Evolutionary conservation across 2,329 filamentous ascomycete species (phyloP).

Genomic region (Chaetomiaceae sp.): DNA sequence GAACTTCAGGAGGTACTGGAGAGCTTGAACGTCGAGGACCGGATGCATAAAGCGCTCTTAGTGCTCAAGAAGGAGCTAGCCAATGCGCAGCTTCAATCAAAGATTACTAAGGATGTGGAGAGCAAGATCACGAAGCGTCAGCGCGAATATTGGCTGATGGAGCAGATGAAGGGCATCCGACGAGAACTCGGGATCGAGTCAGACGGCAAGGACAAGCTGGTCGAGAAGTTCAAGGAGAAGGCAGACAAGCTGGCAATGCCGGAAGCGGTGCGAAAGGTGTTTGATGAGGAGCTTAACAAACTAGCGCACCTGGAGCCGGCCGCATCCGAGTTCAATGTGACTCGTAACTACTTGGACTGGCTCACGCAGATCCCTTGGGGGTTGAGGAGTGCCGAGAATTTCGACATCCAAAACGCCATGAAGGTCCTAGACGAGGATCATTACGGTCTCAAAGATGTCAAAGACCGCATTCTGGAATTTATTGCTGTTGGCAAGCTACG

Average conservation of each 20-base stretch:
- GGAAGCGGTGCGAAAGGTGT: slow-evolving; percentile 92
- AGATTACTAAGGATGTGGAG: slow-evolving; percentile 97
- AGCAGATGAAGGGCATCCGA: slow-evolving; percentile 98
- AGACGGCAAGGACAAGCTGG: slow-evolving; percentile 95
- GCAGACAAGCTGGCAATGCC: slow-evolving; percentile 93
- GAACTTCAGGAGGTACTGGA: slow-evolving; percentile 91
- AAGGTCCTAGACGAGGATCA: slow-evolving; percentile 93
- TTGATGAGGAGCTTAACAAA: slow-evolving; percentile 97
- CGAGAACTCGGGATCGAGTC: slow-evolving; percentile 94
- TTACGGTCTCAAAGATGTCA: slow-evolving; percentile 94
- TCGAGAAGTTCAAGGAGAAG: slow-evolving; percentile 97
- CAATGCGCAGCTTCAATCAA: slow-evolving; percentile 94
- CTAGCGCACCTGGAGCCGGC: slow-evolving; percentile 90
- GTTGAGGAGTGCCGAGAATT: slow-evolving; percentile 91
- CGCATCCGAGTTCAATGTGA: slow-evolving; percentile 97
- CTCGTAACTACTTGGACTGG: slow-evolving; percentile 97
- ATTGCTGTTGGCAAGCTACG: slow-evolving; percentile 97
- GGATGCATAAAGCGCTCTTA: slow-evolving; percentile 84
- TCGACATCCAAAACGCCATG: slow-evolving; percentile 87
- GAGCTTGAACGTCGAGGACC: slow-evolving; percentile 84
- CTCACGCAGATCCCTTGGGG: slow-evolving; percentile 98
- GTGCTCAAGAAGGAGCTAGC: slow-evolving; percentile 97
- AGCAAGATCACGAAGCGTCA: slow-evolving; percentile 96
- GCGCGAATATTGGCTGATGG: slow-evolving; percentile 97
- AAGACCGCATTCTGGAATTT: slow-evolving; percentile 96